These are phyloP conservation scores for Podaxis rugospora DNA, from an alignment of 768 basidiomycete genomes.

Conservation along the genomic window DNA sequence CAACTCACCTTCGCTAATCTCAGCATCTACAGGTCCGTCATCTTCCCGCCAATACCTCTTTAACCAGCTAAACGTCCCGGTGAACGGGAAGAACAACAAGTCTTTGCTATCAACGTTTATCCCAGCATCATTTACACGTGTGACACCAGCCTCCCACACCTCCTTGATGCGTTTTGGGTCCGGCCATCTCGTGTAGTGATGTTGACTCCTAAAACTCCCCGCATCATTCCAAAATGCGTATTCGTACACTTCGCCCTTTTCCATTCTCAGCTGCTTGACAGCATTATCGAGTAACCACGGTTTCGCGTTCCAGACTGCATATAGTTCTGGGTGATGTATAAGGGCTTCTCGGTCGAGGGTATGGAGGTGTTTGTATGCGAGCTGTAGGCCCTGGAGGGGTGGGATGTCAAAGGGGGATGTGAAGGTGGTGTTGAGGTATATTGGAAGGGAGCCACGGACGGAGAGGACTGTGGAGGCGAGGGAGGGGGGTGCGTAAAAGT, in stretches of 20 bases:
- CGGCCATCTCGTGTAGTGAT: conserved; percentile 47
- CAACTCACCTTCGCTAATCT: conserved; percentile 46
- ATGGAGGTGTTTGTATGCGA: conserved; percentile 38
- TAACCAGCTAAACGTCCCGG: conserved; percentile 25
- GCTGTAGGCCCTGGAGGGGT: conserved; percentile 30
- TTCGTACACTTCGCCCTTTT: conserved; percentile 32
- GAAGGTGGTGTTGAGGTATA: conserved; percentile 43
- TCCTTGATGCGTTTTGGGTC: conserved; percentile 32
- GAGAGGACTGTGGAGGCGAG: conserved; percentile 28
- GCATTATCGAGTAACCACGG: conserved; percentile 45
- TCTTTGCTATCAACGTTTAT: conserved; percentile 24
- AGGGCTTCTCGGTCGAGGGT: conserved; percentile 37
- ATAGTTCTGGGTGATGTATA: conserved; percentile 42
- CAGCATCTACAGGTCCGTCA: conserved; percentile 45
- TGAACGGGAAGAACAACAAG: conserved; percentile 45
- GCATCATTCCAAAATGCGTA: conserved; percentile 61
- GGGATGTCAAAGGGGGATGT: conserved; percentile 43
- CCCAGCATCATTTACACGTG: conserved; percentile 17
- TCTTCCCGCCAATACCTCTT: conserved; percentile 36
- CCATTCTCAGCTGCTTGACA: conserved; percentile 19
- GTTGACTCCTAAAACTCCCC: conserved; percentile 42
- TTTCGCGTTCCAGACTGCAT: conserved; percentile 55
- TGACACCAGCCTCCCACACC: conserved; percentile 32
- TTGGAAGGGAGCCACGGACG: conserved; percentile 26
- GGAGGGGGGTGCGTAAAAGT: conserved; percentile 46